Percentiles rank a stretch among this genome's conserved stretches.
phyloP scores from a whole-genome alignment of 441 rosid species.

The Populus tomentosa region DNA sequence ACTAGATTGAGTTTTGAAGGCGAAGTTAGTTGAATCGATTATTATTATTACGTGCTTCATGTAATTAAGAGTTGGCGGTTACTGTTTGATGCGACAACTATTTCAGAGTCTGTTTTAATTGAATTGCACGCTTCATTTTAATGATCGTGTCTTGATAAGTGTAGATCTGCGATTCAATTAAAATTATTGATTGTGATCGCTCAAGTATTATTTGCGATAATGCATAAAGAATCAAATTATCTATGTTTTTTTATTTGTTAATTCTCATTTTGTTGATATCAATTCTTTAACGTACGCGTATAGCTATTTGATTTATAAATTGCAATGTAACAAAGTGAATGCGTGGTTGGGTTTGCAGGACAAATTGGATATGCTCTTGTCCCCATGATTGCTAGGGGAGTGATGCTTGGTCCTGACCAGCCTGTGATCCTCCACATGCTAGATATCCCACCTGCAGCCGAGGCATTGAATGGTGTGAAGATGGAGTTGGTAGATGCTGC shows the following conservation, averaged over 20 bases:
- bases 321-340: background rate
- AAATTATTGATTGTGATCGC: background rate
- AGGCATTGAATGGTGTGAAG: conserved; percentile 87
- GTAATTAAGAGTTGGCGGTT: background rate
- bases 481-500: conserved; percentile 98
- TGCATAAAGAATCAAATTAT: no score
- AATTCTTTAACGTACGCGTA: background rate
- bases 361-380: conserved; percentile 97
- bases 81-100: background rate
- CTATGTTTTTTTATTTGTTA: background rate
- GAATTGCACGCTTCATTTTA: background rate
- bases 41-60: background rate
- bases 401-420: conserved; percentile 94
- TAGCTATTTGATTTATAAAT: background rate
- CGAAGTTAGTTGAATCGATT: background rate
- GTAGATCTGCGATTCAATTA: background rate
- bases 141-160: background rate
- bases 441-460: conserved; percentile 91
- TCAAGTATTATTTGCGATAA: background rate
- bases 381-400: conserved; percentile 93
- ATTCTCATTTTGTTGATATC: background rate
- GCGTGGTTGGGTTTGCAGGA: conserved; percentile 41
- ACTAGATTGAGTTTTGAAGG: background rate
- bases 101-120: background rate
- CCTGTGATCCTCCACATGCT: conserved; percentile 98